Conservation (phyloP, 441 rosid genomes). For the Erysimum cheiri region DNA sequence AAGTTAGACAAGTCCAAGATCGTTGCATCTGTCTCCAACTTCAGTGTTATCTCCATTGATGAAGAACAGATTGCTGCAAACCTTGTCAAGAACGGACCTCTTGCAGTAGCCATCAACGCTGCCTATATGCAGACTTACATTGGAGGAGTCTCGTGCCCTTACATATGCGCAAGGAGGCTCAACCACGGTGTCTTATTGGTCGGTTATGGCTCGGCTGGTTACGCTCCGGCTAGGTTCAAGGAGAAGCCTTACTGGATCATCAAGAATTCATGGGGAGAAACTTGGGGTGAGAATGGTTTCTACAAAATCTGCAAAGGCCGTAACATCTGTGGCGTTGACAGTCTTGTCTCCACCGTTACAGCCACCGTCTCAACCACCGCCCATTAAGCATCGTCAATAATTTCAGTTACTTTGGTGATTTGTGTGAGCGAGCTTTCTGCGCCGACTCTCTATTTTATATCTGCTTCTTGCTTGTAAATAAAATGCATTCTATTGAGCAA, state of each 20-base stretch:
- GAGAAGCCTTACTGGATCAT: constrained; percentile 95
- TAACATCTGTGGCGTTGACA: constrained; percentile 88
- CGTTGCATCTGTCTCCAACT: constrained; percentile 82
- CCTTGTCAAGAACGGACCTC: constrained; percentile 84
- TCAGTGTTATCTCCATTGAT: constrained; percentile 83
- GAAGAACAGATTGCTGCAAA: constrained; percentile 96
- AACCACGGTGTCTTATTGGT: constrained; percentile 91
- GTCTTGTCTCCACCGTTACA: constrained; percentile 89
- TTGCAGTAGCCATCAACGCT: constrained; percentile 85
- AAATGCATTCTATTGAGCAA: constrained; percentile 9
- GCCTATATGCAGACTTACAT: constrained; percentile 94
- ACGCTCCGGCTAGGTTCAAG: constrained; percentile 83
- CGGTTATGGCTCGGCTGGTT: constrained; percentile 86
- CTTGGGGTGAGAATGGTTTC: constrained; percentile 92
- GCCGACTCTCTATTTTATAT: constrained; percentile 29
- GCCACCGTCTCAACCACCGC: constrained; percentile 47
- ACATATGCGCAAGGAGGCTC: constrained; percentile 77
- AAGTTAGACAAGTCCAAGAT: constrained; percentile 83
- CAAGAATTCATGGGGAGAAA: constrained; percentile 95
- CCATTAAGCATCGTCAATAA: constrained; percentile 6
- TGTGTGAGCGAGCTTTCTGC: constrained; percentile 26
- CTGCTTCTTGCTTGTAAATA: constrained; percentile 31
- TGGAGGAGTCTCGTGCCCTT: constrained; percentile 92
- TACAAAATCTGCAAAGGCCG: constrained; percentile 89
- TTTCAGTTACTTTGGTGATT: constrained; percentile 18